These are phyloP conservation scores for Rauvolfia tetraphylla DNA, from an alignment of 257 asterid genomes.

Conservation along the genomic window DNA sequence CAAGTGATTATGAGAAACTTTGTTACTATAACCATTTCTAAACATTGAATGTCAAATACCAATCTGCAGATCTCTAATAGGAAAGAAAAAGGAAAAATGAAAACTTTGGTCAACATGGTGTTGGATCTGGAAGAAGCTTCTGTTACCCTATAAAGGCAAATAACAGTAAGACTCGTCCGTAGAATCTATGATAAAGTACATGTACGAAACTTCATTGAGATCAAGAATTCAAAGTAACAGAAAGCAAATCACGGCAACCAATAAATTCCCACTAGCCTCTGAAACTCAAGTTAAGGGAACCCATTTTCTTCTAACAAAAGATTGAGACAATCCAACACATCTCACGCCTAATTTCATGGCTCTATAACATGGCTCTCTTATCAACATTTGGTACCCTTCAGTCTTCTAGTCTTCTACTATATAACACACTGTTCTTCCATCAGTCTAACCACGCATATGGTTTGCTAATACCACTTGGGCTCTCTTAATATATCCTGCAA, in stretches of 20 bases:
- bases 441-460: too few species aligned
- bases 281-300: not conserved
- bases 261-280: conserved; percentile 15
- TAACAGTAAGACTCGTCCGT: too few species aligned
- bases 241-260: conserved; percentile 41
- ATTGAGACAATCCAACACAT: conserved; percentile 37
- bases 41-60: too few species aligned
- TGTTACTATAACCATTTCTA: too few species aligned
- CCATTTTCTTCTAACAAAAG: not conserved
- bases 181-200: not conserved
- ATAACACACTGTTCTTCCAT: too few species aligned
- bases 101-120: not conserved
- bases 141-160: not conserved
- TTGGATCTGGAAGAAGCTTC: not conserved
- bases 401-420: too few species aligned
- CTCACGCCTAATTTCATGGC: conserved; percentile 56
- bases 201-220: conserved; percentile 16
- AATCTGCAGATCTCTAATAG: too few species aligned
- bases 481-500: not conserved
- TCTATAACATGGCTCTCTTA: conserved; percentile 30
- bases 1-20: too few species aligned
- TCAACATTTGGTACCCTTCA: conserved; percentile 2
- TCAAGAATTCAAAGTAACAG: conserved; percentile 25
- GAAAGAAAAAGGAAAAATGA: too few species aligned
- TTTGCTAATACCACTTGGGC: not conserved